phyloP scores from a whole-genome alignment of 441 rosid species.

The Croton setiger region DNA sequence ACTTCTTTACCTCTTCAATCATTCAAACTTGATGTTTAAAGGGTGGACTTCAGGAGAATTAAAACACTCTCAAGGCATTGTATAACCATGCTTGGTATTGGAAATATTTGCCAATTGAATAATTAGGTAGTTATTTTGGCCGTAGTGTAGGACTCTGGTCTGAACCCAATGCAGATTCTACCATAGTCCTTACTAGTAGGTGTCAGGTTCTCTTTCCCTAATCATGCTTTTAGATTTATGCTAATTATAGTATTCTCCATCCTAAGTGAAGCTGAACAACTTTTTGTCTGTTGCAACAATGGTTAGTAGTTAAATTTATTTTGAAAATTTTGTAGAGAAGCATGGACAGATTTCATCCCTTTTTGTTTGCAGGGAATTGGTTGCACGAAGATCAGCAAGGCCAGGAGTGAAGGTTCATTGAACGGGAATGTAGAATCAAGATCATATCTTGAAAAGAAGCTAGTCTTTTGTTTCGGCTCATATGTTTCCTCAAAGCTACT shows the following conservation, averaged over 20 bases:
- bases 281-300: background rate
- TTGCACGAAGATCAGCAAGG: constrained; percentile 86
- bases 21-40: background rate
- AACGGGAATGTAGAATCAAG: constrained; percentile 75
- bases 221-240: constrained; percentile 3
- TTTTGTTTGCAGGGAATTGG: constrained; percentile 72
- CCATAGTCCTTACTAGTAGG: background rate
- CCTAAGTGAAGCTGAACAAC: constrained; percentile 9
- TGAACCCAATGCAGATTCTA: background rate
- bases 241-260: background rate
- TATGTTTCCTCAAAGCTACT: constrained; percentile 77
- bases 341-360: background rate
- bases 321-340: constrained; percentile 4
- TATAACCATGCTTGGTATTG: background rate
- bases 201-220: background rate
- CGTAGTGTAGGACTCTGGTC: background rate
- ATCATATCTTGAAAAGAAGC: constrained; percentile 96
- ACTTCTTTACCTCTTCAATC: background rate
- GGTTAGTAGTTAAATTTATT: constrained; percentile 8
- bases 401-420: constrained; percentile 58
- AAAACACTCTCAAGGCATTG: background rate
- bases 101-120: background rate
- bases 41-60: background rate
- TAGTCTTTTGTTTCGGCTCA: constrained; percentile 96
- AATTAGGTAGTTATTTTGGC: background rate